These are phyloP conservation scores for Eucalyptus melliodora DNA, from an alignment of 345 rosid genomes.

Conservation along the genomic window DNA sequence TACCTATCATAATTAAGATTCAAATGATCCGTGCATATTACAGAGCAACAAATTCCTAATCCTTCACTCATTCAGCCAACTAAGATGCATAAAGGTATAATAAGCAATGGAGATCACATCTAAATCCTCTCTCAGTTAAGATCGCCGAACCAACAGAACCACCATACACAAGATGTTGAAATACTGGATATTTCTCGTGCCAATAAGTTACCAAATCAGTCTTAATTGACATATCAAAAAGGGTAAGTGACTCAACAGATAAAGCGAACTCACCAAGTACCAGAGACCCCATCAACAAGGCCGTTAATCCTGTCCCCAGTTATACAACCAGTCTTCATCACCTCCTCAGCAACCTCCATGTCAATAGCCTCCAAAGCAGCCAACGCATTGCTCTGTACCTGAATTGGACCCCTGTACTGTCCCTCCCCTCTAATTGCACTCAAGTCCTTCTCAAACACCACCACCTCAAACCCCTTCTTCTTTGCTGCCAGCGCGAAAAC, in stretches of 20 bases:
- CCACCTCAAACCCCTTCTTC: constrained; percentile 76
- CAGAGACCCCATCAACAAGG: constrained; percentile 87
- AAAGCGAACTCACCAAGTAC: constrained; percentile 55
- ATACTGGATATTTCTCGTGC: not conserved
- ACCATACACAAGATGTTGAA: not conserved
- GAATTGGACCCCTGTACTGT: constrained; percentile 94
- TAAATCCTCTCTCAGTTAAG: not conserved
- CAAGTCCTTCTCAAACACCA: constrained; percentile 81
- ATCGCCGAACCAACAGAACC: not conserved
- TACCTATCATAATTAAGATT: not conserved
- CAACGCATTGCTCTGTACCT: constrained; percentile 87
- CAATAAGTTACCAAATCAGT: not conserved
- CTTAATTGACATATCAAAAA: not conserved
- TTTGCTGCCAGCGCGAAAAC: constrained; percentile 85
- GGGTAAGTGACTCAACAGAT: not conserved
- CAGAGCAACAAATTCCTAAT: not conserved
- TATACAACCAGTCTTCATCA: constrained; percentile 75
- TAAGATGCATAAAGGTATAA: not conserved
- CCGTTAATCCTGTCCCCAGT: constrained; percentile 96
- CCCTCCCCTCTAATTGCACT: constrained; percentile 98
- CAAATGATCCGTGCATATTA: not conserved
- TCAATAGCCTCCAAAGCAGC: constrained; percentile 98
- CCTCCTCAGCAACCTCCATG: constrained; percentile 72
- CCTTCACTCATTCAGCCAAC: not conserved
- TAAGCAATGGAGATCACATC: not conserved